Conservation (phyloP, 2,329 filamentous ascomycete genomes). For the Colletotrichum navitas region DNA sequence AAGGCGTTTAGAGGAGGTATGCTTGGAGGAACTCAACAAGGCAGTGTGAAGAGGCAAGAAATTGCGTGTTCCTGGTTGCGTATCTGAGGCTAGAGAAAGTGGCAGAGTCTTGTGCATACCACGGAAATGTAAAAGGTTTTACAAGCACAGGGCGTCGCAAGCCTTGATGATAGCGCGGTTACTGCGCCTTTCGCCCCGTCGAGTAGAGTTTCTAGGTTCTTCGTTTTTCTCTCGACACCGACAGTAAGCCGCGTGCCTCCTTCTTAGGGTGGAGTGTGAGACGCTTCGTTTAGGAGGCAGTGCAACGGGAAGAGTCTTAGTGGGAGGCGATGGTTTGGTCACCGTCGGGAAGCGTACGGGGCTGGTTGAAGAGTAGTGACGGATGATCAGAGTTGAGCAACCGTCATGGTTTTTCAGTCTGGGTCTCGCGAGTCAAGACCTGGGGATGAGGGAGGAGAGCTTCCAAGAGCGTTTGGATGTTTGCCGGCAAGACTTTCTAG, state of each 20-base stretch:
- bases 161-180: slow-evolving; percentile 16
- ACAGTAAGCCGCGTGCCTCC: slow-evolving; percentile 14
- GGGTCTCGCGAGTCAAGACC: slow-evolving; percentile 1
- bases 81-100: slow-evolving; percentile 1
- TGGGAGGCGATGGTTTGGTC: slow-evolving; percentile 16
- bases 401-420: slow-evolving; percentile 13
- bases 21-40: background rate
- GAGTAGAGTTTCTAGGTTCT: slow-evolving; percentile 18
- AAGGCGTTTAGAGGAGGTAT: slow-evolving; percentile 21
- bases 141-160: background rate
- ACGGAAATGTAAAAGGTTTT: slow-evolving; percentile 17
- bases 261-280: background rate
- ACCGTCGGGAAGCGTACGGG: background rate
- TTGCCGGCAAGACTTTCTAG: slow-evolving; percentile 10
- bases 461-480: slow-evolving; percentile 12
- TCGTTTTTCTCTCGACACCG: slow-evolving; percentile 7
- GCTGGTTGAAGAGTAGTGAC: slow-evolving; percentile 2
- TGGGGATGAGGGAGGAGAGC: slow-evolving; percentile 11
- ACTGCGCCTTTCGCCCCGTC: slow-evolving; percentile 38
- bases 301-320: slow-evolving; percentile 25
- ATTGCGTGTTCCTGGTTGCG: background rate
- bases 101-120: slow-evolving; percentile 31
- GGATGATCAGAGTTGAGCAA: slow-evolving; percentile 10
- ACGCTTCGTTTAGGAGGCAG: slow-evolving; percentile 16
- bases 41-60: slow-evolving; percentile 18